Evolutionary conservation across 352 stramenopile genomes (phyloP), one percentile per base, ranked within the genome.

Genomic region (Phytophthora idaei): DNA sequence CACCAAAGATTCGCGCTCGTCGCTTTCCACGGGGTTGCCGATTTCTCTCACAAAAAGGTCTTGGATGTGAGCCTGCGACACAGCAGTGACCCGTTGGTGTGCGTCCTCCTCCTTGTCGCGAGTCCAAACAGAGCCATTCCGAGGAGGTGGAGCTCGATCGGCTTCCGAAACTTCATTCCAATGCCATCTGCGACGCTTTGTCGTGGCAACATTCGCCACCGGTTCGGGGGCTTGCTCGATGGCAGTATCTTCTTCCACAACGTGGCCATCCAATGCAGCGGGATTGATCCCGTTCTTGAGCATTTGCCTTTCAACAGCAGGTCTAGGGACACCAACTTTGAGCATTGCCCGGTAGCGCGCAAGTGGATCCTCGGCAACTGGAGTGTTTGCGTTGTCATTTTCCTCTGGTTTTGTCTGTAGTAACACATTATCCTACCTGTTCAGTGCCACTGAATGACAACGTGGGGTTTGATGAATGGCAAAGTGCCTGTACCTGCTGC

Each of bases 321-420:
- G 21, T 17, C 56, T 57, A 54, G 70, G 70, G 4, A 75, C 57
- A 3, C 70, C 70, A 39, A 77, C 28, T 66, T 72, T 68, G 17
- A 77, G 47, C 61, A 75, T 69, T 39, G 48, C 63, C 11, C 62
- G 53, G 21, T 69, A 77, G 27, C 55, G 57, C 21, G 58, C 46
- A n/a, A 69, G 45, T 25, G 39, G 32, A 15, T 69, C 63, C 42
- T 72, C 32, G 0, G 21, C 28, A 14, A 36, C 28, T 42, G 14
- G 5, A 63, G 17, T 41, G 21, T 29, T 25, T 3, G 28, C 36
- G 29, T 10, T 46, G 4, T 25, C 36, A 15, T 31, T 28, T 8
- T 67, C 57, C 27, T 39, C 31, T 52, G 47, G 11, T 2, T 6
- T 27, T 51, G 28, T 28, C 32, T 53, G 10, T 21, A 27, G 31